Conservation (phyloP, 495 filamentous ascomycete species). For the Podospora bellae-mahoneyi region DNA sequence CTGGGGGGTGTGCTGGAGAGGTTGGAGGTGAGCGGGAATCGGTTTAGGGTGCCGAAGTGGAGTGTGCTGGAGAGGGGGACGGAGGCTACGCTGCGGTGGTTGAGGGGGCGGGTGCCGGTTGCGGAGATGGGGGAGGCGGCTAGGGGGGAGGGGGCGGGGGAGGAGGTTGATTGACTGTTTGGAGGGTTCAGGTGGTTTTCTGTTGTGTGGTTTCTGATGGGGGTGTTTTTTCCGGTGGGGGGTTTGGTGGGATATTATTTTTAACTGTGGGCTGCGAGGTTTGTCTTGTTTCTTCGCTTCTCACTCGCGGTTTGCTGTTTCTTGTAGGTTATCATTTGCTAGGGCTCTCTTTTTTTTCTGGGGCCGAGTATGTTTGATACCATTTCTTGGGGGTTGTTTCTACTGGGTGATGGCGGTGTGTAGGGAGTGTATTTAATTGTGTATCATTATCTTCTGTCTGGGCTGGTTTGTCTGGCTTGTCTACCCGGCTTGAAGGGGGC, state of each 20-base stretch:
- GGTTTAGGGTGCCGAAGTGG: slow-evolving; percentile 82
- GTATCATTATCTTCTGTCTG: not conserved
- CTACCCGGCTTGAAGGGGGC: too few species aligned
- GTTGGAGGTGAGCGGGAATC: slow-evolving; percentile 71
- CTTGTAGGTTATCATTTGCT: not conserved
- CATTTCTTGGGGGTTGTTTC: not conserved
- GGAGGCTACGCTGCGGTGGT: slow-evolving; percentile 77
- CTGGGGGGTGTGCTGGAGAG: slow-evolving; percentile 56
- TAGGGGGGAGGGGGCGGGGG: slow-evolving; percentile 37
- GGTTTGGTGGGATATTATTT: not conserved
- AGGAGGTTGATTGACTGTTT: slow-evolving; percentile 33
- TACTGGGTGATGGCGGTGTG: not conserved
- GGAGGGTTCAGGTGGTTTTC: not conserved
- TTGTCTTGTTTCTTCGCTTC: not conserved
- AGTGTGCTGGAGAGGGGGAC: slow-evolving; percentile 85
- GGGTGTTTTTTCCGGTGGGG: not conserved
- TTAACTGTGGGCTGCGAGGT: not conserved
- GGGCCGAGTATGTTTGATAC: not conserved
- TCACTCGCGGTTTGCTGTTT: not conserved
- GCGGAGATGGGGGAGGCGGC: slow-evolving; percentile 54
- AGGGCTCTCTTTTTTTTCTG: not conserved
- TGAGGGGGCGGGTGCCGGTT: slow-evolving; percentile 71
- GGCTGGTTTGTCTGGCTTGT: too few species aligned
- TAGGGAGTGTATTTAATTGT: slow-evolving; percentile 1
- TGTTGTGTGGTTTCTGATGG: not conserved